Base-by-base conservation (phyloP, 192 early-diverging fungal genomes). In the Backusella liffmaniae region DNA sequence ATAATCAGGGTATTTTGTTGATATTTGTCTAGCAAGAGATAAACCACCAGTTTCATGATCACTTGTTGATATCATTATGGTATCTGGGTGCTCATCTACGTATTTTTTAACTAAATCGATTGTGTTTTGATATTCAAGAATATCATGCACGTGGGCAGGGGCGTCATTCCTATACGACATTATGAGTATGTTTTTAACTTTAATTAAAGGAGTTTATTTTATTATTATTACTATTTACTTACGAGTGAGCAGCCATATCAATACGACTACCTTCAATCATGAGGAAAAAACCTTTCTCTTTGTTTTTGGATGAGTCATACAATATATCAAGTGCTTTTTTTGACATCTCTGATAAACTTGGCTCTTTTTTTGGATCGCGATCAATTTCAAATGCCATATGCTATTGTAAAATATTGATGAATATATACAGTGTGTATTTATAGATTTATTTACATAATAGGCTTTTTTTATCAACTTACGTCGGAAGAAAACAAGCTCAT, bases 1-100 rank as follows among this genome's bases (percentile, higher is more conserved):
- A 76, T 99, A 99, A 12, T 92, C 92, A 21, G 98, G 97, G 72
- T 97, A 98, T 3, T 77, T 75, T 1, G 76, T 39, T 10, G 83
- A 83, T 23, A 91, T 79, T 86, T 98, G 95, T 76, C 90, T 87
- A 36, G 87, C 96, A 30, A 96, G 85, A 0, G 95, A 90, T 26
- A 99, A 87, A 3, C 98, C 98, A 41, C 98, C 98, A 0, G 98
- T 99, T 83, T 99, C 98, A 82, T 99, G 98, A 84, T 99, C 98
- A 26, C 89, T 90, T n/a, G 84, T 91, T 62, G 95, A 96, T 46
- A 99, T 94, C 89, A 99, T 84, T 35, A 98, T 86, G 0, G 96
- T 97, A 75, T 91, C 93, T 6, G 94, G 92, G 81, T 98, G 87
- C 15, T 81, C 74, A 46, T 93, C 87, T 29, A 98, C 91, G 79